Evolutionary conservation across 306 rosid species (phyloP).

Genomic region (cucumber (Cucumis sativus)): Cucumber_9930_V3 NC_026660.2:22334501-22335000

Average conservation of each 20-base stretch:
- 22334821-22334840: constrained; percentile 92
- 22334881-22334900: constrained; percentile 85
- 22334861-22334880: constrained; percentile 96
- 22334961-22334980: constrained; percentile 73
- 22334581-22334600: constrained; percentile 98
- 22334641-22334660: neutral
- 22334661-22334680: neutral
- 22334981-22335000: constrained; percentile 78
- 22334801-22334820: constrained; percentile 88
- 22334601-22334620: constrained; percentile 20
- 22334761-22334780: constrained; percentile 88
- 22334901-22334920: constrained; percentile 92
- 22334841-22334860: constrained; percentile 72
- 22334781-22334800: constrained; percentile 99
- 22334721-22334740: constrained; percentile 85
- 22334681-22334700: neutral
- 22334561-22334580: constrained; percentile 71
- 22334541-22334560: constrained; percentile 86
- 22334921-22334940: constrained; percentile 80
- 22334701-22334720: constrained; percentile 66
- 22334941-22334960: constrained; percentile 82
- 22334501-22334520: constrained; percentile 63
- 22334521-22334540: constrained; percentile 97
- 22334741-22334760: constrained; percentile 97
- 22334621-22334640: neutral